Evolutionary conservation across 2,329 filamentous ascomycete species (phyloP).

Genomic region (Periconia sp.): DNA sequence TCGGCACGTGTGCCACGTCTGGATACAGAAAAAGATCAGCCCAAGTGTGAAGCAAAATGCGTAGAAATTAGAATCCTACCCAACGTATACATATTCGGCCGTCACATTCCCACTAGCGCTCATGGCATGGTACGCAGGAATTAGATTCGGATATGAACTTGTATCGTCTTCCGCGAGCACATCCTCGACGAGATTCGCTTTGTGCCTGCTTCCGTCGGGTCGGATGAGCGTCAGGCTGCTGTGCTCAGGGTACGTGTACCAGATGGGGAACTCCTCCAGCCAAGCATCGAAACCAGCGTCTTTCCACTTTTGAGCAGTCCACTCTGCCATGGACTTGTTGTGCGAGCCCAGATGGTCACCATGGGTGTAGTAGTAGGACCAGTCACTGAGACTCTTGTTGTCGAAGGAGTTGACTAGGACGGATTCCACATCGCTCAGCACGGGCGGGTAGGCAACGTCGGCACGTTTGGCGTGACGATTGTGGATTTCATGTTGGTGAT

Average conservation of each 20-base stretch:
- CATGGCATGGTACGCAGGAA: slow-evolving; percentile 47
- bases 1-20: slow-evolving; percentile 34
- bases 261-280: slow-evolving; percentile 21
- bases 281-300: slow-evolving; percentile 20
- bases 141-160: slow-evolving; percentile 29
- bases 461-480: slow-evolving; percentile 17
- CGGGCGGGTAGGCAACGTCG: slow-evolving; percentile 18
- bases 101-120: slow-evolving; percentile 42
- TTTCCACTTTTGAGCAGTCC: slow-evolving; percentile 25
- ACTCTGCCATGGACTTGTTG: slow-evolving; percentile 33
- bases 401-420: slow-evolving; percentile 36
- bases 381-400: slow-evolving; percentile 27
- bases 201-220: slow-evolving; percentile 15
- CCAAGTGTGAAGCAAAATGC: too few species aligned
- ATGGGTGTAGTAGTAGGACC: slow-evolving; percentile 26
- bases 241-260: slow-evolving; percentile 23
- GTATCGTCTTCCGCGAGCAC: slow-evolving; percentile 22
- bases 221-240: slow-evolving; percentile 15
- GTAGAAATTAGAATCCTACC: slow-evolving; percentile 19
- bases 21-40: too few species aligned
- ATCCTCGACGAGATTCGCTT: slow-evolving; percentile 21
- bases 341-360: slow-evolving; percentile 27
- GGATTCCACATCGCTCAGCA: slow-evolving; percentile 22
- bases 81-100: slow-evolving; percentile 46
- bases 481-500: slow-evolving; percentile 10